These are phyloP conservation scores for Lasiodiplodia sp. DNA, from an alignment of 2,329 filamentous ascomycete species.

Conservation along the genomic window DNA sequence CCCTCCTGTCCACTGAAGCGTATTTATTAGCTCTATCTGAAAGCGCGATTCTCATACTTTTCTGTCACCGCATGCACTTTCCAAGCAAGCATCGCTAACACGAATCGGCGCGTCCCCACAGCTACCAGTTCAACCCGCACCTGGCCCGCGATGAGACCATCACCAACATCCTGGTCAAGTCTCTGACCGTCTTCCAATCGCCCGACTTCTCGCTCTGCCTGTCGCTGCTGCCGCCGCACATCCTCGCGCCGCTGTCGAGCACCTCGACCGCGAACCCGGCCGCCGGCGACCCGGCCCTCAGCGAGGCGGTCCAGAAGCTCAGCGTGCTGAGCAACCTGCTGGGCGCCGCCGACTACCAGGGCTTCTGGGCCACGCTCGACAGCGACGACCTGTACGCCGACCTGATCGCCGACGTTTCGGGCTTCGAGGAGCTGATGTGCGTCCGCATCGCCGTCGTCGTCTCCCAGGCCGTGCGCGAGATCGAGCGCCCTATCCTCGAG, in stretches of 20 bases:
- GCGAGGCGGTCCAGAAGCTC: conserved; percentile 91
- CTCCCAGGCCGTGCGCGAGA: conserved; percentile 83
- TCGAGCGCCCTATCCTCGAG: conserved; percentile 59
- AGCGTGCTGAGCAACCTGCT: conserved; percentile 84
- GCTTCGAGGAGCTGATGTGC: conserved; percentile 94
- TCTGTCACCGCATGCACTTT: conserved; percentile 23
- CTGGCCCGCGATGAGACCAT: conserved; percentile 95
- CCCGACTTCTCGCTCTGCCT: conserved; percentile 94
- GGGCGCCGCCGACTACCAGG: conserved; percentile 85
- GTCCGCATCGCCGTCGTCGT: conserved; percentile 88
- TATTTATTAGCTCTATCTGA: conserved; percentile 80
- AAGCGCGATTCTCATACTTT: neutral
- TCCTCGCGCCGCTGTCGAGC: conserved; percentile 68
- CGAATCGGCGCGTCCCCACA: conserved; percentile 48
- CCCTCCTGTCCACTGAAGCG: conserved; percentile 70
- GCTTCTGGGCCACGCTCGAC: conserved; percentile 93
- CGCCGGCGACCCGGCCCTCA: conserved; percentile 71
- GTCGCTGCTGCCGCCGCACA: conserved; percentile 88
- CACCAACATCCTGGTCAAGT: conserved; percentile 98
- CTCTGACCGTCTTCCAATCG: conserved; percentile 95
- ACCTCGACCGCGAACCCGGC: conserved; percentile 57
- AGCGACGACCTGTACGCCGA: conserved; percentile 96
- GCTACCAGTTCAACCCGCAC: conserved; percentile 99
- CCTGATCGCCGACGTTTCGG: conserved; percentile 89
- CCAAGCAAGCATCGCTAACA: conserved; percentile 29